Conservation (phyloP, 805 yeast genomes). For the Wickerhamiella allomyrinae region DNA sequence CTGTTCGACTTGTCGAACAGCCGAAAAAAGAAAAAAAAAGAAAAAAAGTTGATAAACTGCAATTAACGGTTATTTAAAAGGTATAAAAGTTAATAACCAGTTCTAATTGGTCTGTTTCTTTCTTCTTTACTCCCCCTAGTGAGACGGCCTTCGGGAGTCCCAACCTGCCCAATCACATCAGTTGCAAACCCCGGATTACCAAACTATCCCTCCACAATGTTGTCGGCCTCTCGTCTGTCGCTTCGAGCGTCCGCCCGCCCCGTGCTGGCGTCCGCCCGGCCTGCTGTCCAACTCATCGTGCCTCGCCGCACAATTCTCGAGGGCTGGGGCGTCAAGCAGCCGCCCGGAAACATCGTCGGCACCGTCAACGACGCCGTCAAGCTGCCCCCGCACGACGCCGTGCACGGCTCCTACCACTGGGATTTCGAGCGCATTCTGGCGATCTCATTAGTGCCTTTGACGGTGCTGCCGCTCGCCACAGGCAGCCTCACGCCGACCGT, state of each 20-base stretch:
- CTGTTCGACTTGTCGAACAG: too few species aligned
- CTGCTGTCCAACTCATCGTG: neutral
- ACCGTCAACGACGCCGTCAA: slow-evolving; percentile 79
- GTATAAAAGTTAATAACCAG: too few species aligned
- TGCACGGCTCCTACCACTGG: slow-evolving; percentile 90
- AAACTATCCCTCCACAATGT: slow-evolving; percentile 7
- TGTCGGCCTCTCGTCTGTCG: slow-evolving; percentile 6
- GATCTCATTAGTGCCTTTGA: slow-evolving; percentile 60
- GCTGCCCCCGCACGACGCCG: slow-evolving; percentile 45
- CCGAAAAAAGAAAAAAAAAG: too few species aligned
- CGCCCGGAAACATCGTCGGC: slow-evolving; percentile 86
- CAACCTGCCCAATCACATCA: neutral
- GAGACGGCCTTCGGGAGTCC: too few species aligned
- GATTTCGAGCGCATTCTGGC: slow-evolving; percentile 66
- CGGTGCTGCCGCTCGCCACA: slow-evolving; percentile 57
- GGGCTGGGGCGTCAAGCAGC: slow-evolving; percentile 43
- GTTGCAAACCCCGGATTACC: slow-evolving; percentile 2
- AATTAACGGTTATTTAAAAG: too few species aligned
- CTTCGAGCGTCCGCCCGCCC: neutral
- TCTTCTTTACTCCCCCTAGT: too few species aligned
- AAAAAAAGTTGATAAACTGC: too few species aligned
- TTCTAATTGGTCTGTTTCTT: too few species aligned
- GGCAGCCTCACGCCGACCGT: slow-evolving; percentile 57
- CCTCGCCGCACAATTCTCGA: slow-evolving; percentile 15
- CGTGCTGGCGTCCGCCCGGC: slow-evolving; percentile 1